Evolutionary conservation across 306 rosid species (phyloP).

Genomic region (Malus asiatica): DNA sequence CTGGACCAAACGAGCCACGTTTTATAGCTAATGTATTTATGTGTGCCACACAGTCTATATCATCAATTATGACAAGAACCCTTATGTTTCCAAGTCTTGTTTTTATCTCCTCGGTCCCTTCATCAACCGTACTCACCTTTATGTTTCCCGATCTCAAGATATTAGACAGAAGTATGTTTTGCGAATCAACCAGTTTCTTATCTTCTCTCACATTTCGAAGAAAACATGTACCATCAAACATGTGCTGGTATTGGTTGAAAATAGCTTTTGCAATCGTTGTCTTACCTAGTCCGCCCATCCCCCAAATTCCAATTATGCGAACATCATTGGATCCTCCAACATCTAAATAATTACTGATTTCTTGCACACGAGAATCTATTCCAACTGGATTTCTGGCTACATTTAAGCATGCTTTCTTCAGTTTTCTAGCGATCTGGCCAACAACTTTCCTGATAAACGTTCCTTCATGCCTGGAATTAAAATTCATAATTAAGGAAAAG

Average conservation of each 20-base stretch:
- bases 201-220: background rate
- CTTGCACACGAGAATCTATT: no score
- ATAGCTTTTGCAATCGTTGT: conserved; percentile 15
- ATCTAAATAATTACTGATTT: no score
- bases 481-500: background rate
- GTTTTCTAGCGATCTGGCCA: background rate
- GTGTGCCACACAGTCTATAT: background rate
- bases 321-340: no score
- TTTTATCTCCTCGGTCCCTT: background rate
- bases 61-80: conserved; percentile 12
- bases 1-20: background rate
- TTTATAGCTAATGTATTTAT: background rate
- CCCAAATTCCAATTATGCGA: background rate
- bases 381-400: background rate
- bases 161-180: conserved; percentile 12
- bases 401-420: background rate
- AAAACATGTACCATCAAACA: background rate
- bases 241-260: background rate
- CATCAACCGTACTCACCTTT: background rate
- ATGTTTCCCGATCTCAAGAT: background rate
- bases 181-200: background rate
- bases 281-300: background rate
- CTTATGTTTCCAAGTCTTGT: background rate
- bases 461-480: background rate
- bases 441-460: background rate